Evolutionary conservation across 2,329 filamentous ascomycete genomes (phyloP).

Genomic region (Fusarium falciforme): DNA sequence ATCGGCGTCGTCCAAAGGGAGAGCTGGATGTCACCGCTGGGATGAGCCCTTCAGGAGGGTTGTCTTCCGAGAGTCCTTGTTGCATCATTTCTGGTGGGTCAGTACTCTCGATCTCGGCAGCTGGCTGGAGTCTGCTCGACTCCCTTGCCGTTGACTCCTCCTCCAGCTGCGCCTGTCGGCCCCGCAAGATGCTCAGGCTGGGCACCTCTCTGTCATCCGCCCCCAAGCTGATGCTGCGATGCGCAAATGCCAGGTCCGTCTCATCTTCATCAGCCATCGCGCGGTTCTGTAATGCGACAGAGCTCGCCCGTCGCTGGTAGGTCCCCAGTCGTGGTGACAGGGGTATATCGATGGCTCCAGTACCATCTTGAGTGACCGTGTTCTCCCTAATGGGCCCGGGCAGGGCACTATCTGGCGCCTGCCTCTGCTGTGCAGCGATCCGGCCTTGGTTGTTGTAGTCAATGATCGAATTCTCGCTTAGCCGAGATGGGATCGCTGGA

Average conservation of each 20-base stretch:
- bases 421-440: slow-evolving; percentile 45
- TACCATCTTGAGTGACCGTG: slow-evolving; percentile 62
- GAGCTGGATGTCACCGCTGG: slow-evolving; percentile 55
- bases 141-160: slow-evolving; percentile 45
- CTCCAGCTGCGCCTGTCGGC: slow-evolving; percentile 53
- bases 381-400: slow-evolving; percentile 51
- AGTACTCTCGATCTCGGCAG: slow-evolving; percentile 55
- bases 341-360: slow-evolving; percentile 79
- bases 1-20: slow-evolving; percentile 60
- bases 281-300: slow-evolving; percentile 73
- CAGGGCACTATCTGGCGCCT: slow-evolving; percentile 39
- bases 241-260: slow-evolving; percentile 68
- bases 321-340: slow-evolving; percentile 72
- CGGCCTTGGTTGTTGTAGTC: slow-evolving; percentile 49
- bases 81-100: slow-evolving; percentile 54
- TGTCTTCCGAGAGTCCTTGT: slow-evolving; percentile 58
- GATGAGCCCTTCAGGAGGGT: slow-evolving; percentile 59
- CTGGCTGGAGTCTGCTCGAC: slow-evolving; percentile 52
- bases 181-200: slow-evolving; percentile 72
- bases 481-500: slow-evolving; percentile 90
- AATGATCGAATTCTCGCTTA: slow-evolving; percentile 87
- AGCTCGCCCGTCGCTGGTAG: slow-evolving; percentile 73
- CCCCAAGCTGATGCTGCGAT: slow-evolving; percentile 76
- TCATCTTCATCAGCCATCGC: slow-evolving; percentile 68
- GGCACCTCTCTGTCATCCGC: slow-evolving; percentile 73